phyloP scores from a whole-genome alignment of 78 protist genomes.

The Protostelium mycophagum region DNA sequence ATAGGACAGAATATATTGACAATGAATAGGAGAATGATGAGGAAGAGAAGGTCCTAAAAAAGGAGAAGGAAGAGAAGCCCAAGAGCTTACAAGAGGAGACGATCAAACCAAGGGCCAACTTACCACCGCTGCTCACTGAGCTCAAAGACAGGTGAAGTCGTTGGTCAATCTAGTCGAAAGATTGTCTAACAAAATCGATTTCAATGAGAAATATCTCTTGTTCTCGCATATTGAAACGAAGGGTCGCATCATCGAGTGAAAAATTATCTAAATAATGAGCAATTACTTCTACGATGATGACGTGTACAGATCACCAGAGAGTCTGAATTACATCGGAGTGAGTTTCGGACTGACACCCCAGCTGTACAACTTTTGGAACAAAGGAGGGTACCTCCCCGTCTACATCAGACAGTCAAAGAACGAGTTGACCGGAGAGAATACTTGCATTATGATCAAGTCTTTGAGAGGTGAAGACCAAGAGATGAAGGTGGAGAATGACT shows the following conservation, averaged over 20 bases:
- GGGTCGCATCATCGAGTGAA: too few species aligned
- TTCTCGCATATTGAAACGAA: too few species aligned
- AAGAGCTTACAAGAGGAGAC: conserved; percentile 16
- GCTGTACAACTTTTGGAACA: conserved; percentile 88
- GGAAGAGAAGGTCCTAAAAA: conserved; percentile 1
- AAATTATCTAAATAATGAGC: too few species aligned
- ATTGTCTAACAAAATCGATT: too few species aligned
- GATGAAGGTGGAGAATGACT: conserved; percentile 16
- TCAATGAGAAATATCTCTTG: too few species aligned
- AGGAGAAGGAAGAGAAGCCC: not conserved
- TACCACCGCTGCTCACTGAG: conserved; percentile 82
- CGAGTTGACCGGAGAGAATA: conserved; percentile 97
- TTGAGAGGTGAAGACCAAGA: not conserved
- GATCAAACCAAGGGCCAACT: conserved; percentile 41
- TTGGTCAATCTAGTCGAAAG: too few species aligned
- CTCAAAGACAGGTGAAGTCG: conserved; percentile 64
- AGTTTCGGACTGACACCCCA: conserved; percentile 82
- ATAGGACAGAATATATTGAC: not conserved
- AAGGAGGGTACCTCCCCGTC: conserved; percentile 45
- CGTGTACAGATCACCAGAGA: conserved; percentile 78
- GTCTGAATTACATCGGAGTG: conserved; percentile 93
- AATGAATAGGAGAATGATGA: not conserved
- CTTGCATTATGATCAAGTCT: conserved; percentile 86
- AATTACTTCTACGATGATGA: too few species aligned
- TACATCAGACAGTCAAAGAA: conserved; percentile 84